phyloP scores from a whole-genome alignment of 2,329 filamentous ascomycete species.

The Sporothrix pallida region DNA sequence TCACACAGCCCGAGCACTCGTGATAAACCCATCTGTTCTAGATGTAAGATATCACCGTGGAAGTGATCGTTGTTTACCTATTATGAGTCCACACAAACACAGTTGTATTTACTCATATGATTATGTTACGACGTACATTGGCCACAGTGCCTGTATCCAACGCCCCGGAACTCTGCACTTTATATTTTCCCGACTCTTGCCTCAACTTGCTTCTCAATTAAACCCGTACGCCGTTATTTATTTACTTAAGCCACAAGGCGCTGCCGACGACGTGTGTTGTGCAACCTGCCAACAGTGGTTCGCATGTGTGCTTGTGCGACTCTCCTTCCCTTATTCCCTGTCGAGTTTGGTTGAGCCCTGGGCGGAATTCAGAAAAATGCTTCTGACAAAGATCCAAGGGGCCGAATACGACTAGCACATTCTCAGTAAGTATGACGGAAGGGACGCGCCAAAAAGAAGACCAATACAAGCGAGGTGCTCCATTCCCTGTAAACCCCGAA shows the following conservation, averaged over 20 bases:
- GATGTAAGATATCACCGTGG: too few species aligned
- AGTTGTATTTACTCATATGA: too few species aligned
- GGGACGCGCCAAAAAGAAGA: conserved; percentile 2
- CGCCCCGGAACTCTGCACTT: too few species aligned
- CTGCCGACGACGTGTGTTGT: conserved; percentile 1
- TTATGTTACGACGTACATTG: too few species aligned
- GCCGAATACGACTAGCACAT: not conserved
- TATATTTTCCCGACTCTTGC: too few species aligned
- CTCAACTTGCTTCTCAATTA: too few species aligned
- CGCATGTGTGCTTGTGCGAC: not conserved
- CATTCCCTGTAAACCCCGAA: conserved; percentile 23
- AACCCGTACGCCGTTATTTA: not conserved
- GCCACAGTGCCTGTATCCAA: too few species aligned
- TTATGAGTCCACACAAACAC: too few species aligned
- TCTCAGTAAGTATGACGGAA: not conserved
- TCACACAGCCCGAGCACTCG: too few species aligned
- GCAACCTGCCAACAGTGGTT: conserved; percentile 21
- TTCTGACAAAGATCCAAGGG: not conserved
- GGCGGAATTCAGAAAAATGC: not conserved
- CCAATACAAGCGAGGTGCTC: not conserved
- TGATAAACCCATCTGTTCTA: too few species aligned
- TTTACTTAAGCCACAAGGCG: not conserved
- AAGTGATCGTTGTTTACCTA: too few species aligned
- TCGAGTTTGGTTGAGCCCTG: not conserved
- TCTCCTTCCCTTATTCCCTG: not conserved